Percentiles rank a stretch among this genome's conserved stretches.
phyloP scores from a whole-genome alignment of 176 grass and related monocot genomes.

The Hsuehochloa calcarea region DNA sequence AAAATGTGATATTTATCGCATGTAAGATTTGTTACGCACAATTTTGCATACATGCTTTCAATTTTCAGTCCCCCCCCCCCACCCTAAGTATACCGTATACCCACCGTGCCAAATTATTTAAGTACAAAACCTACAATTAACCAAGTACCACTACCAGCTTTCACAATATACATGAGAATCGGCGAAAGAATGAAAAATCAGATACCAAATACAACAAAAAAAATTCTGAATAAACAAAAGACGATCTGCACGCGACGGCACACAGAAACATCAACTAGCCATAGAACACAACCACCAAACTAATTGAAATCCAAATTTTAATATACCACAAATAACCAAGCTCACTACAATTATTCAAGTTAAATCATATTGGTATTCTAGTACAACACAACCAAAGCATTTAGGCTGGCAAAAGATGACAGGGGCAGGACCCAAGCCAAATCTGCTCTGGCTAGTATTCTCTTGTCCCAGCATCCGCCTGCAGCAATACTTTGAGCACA shows the following conservation, averaged over 20 bases:
- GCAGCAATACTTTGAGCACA: slow-evolving; percentile 42
- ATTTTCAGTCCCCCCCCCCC: too few relatives aligned
- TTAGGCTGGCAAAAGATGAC: too few relatives aligned
- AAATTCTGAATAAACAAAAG: too few relatives aligned
- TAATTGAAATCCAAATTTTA: background rate
- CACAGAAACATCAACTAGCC: background rate
- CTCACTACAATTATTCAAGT: background rate
- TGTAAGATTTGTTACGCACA: too few relatives aligned
- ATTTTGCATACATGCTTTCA: too few relatives aligned
- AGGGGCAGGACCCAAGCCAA: too few relatives aligned
- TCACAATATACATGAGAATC: background rate
- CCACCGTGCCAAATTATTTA: background rate
- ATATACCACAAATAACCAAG: background rate
- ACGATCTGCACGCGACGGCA: too few relatives aligned
- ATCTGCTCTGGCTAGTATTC: background rate
- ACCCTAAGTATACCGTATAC: too few relatives aligned
- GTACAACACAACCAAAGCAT: background rate
- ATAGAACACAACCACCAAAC: background rate
- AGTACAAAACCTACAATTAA: background rate
- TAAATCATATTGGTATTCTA: background rate
- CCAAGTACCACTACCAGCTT: background rate
- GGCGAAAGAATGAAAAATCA: too few relatives aligned
- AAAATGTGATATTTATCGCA: too few relatives aligned
- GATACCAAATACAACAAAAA: too few relatives aligned
- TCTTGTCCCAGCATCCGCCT: background rate